A percentile compares a stretch with the other conserved stretches of the same genome.
Conservation (phyloP, 257 asterid species). For the Solanum gandarillasii region DNA sequence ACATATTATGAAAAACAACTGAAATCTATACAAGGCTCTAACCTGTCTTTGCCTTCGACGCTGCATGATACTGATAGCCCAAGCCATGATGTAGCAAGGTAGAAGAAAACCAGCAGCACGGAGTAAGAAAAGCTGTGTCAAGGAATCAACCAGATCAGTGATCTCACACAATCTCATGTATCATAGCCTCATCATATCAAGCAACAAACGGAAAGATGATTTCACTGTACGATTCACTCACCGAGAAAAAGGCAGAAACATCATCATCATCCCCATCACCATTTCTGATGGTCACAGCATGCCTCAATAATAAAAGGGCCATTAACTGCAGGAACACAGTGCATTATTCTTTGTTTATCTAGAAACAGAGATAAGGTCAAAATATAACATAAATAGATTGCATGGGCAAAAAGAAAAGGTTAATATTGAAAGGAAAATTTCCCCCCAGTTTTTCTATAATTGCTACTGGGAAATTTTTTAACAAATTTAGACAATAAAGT, state of each 20-base stretch:
- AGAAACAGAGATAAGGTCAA: not conserved
- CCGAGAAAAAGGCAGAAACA: slow-evolving; percentile 34
- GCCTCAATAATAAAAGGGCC: slow-evolving; percentile 44
- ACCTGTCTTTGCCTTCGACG: slow-evolving; percentile 51
- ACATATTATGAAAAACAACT: not conserved
- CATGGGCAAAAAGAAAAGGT: not conserved
- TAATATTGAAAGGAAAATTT: not conserved
- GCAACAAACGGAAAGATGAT: not conserved
- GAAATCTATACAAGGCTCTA: not conserved
- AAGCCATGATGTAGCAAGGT: slow-evolving; percentile 41
- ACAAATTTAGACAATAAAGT: not conserved
- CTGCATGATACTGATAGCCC: slow-evolving; percentile 39
- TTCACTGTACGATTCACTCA: slow-evolving; percentile 8
- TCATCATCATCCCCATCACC: slow-evolving; percentile 37
- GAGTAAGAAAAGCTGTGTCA: slow-evolving; percentile 35
- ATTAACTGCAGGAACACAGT: slow-evolving; percentile 18
- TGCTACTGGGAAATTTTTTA: not conserved
- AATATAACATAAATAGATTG: not conserved
- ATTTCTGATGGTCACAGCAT: slow-evolving; percentile 32
- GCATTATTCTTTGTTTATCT: not conserved
- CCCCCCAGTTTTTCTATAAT: not conserved
- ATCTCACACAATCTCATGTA: not conserved
- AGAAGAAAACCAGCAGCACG: slow-evolving; percentile 43
- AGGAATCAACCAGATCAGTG: not conserved
- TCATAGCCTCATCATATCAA: not conserved